Percentiles rank a stretch among this genome's conserved stretches.
phyloP scores from a whole-genome alignment of 805 yeast genomes.

The Metschnikowia matae region DNA sequence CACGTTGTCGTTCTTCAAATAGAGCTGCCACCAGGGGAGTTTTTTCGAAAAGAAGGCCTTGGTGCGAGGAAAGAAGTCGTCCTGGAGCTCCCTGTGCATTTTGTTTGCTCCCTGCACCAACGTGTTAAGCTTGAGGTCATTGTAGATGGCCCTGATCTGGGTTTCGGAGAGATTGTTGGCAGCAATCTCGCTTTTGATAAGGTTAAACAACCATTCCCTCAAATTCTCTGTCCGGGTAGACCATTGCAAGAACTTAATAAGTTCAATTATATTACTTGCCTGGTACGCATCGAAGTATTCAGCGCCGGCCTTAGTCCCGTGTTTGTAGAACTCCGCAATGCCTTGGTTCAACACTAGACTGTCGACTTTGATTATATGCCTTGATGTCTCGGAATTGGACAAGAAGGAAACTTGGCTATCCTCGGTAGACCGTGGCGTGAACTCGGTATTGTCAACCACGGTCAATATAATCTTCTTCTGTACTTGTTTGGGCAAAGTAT shows the following conservation, averaged over 20 bases:
- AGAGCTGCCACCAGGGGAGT: constrained; percentile 41
- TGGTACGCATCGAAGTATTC: constrained; percentile 26
- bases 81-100: constrained; percentile 37
- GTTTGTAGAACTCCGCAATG: constrained; percentile 24
- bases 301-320: constrained; percentile 31
- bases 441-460: constrained; percentile 36
- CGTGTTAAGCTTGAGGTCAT: constrained; percentile 21
- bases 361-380: constrained; percentile 32
- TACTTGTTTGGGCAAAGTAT: constrained; percentile 12
- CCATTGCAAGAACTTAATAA: constrained; percentile 28
- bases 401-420: constrained; percentile 23
- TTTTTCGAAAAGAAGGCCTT: constrained; percentile 25
- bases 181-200: constrained; percentile 14
- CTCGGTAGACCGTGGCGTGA: constrained; percentile 34
- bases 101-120: constrained; percentile 26
- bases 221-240: constrained; percentile 24
- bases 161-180: constrained; percentile 14
- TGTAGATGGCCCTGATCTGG: constrained; percentile 17
- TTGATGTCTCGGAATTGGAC: constrained; percentile 9
- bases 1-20: constrained; percentile 39
- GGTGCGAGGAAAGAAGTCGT: constrained; percentile 30
- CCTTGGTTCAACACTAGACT: constrained; percentile 26
- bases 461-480: constrained; percentile 29
- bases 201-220: constrained; percentile 19
- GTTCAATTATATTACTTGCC: constrained; percentile 35